These are phyloP conservation scores for Chenopodium suecicum DNA, from an alignment of 148 eudicot species.

Conservation along the genomic window DNA sequence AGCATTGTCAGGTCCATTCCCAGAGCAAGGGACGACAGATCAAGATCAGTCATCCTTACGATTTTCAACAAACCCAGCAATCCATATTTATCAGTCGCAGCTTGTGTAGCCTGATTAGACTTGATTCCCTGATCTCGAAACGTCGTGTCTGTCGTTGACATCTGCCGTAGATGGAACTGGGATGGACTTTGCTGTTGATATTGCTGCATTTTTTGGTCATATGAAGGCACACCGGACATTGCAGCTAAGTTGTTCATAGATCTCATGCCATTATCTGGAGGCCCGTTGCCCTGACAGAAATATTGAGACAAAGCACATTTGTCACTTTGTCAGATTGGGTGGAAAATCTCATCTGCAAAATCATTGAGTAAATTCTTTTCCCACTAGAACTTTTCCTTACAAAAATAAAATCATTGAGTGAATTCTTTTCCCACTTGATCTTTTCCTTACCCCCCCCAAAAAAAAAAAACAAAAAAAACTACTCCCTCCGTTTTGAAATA, in stretches of 20 bases:
- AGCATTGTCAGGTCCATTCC: conserved; percentile 78
- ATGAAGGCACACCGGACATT: conserved; percentile 34
- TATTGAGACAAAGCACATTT: conserved; percentile 1
- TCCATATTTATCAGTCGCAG: conserved; percentile 55
- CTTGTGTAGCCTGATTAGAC: conserved; percentile 43
- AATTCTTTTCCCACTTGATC: too few relatives aligned
- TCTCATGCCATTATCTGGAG: conserved; percentile 47
- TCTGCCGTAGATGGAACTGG: conserved; percentile 48
- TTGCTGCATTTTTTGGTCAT: conserved; percentile 71
- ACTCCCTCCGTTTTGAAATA: too few relatives aligned
- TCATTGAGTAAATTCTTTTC: too few relatives aligned
- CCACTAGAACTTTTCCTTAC: too few relatives aligned
- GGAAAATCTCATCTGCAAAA: too few relatives aligned
- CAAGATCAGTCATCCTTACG: conserved; percentile 63
- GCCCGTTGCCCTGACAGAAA: conserved; percentile 29
- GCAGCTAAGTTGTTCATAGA: conserved; percentile 44
- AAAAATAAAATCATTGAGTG: too few relatives aligned
- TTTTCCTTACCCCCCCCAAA: too few relatives aligned
- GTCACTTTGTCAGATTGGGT: not conserved
- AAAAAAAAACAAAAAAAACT: too few relatives aligned
- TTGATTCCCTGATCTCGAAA: conserved; percentile 54
- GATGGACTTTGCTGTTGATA: conserved; percentile 73
- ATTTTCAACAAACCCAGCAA: conserved; percentile 68
- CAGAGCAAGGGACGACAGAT: conserved; percentile 72
- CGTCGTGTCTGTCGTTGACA: conserved; percentile 32